Base-by-base conservation (phyloP, 2,329 filamentous ascomycete genomes). In the Dothideomycetidae sp. region DNA sequence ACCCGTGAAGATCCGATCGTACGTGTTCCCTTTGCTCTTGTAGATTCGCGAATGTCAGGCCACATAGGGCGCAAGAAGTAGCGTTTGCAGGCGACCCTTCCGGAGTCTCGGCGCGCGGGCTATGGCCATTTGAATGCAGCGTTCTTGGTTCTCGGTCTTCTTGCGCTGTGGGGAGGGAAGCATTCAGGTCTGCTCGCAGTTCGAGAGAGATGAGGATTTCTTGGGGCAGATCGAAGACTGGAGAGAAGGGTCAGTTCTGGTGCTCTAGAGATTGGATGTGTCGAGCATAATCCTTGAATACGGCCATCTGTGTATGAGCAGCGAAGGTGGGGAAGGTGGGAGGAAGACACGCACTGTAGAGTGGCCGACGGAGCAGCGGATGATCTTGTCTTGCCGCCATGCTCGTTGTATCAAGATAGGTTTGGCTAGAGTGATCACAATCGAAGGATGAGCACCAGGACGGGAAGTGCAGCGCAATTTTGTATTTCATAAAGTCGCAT, bases 1-100 rank as follows among this genome's bases (percentile, higher is more conserved):
- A 98, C 46, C 79, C 73, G 57, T 98, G 90, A 33, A 92, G 68
- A 52, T 98, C 90, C 7, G 88, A 93, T 50, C 82, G 81, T 41
- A 83, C 75, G 59, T 98, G 90, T 42, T 74, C 71, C 43, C 83
- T 73, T 54, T 96, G 88, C 44, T 96, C 88, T 43, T 75, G 68
- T 5, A 93, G 68, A 7, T 69, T 78, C 19, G 67, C 53, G 50
- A 92, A 93, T 4, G 70, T 64, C 26, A 85, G 67, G 28, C 69
- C 66, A 59, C 90, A 98, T 3, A 96, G 67, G 1, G 78, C 75
- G 56, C 90, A 98, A 10, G 83, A 72, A 41, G 81, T 85, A 4
- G 81, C 70, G 26, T 71, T 68, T 42, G 68, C 49, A 46, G 61
- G 59, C 51, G 62, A 58, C 45, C 54, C 51, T 48, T 61, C 62